Evolutionary conservation across 345 rosid species (phyloP), one percentile per base, ranked within the genome.

Genomic region (Combretum micranthum): DNA sequence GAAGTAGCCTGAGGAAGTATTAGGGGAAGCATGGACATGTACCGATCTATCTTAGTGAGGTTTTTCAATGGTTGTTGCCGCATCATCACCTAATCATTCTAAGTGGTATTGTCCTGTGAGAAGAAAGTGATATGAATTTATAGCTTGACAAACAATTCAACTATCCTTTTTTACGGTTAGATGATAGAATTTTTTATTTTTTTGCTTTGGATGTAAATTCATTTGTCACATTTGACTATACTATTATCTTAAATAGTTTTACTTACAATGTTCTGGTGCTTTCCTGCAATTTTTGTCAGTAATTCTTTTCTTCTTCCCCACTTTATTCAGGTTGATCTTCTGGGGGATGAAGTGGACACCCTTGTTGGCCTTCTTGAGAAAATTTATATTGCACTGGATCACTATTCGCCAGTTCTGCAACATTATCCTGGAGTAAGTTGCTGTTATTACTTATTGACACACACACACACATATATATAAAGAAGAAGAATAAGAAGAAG

Each of bases 371-470:
- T 90, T 65, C 97, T 87, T 43, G 95, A 85, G 78, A 94, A 94
- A 72, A 86, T 94, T 58, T 90, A 90, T 69, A 85, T 90, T 50
- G 97, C 90, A 2, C 80, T 94, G 17, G 96, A 94, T 71, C 96
- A 94, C 76, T 94, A 94, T 61, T 87, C 97, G 59, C 95, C 96
- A 13, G 50, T 94, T 63, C 71, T 90, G 74, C 68, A 74, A 64
- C 95, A 94, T 64, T 94, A 94, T 78, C 82, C 96, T 42, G 95
- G 97, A 45, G 99, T 94, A 80, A 82, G 84, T 68, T 45, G 49
- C 45, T 50, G 52, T 50, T 25, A 57, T 61, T 19, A 63, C 14
- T 44, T 20, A 1, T n/a, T 25, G 23, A 15, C 17, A n/a, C n/a
- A n/a, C n/a, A n/a, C n/a, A n/a, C n/a, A n/a, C n/a, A n/a, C n/a